These are phyloP conservation scores for Skeletonema potamos DNA, from an alignment of 108 stramenopile species.

Conservation along the genomic window DNA sequence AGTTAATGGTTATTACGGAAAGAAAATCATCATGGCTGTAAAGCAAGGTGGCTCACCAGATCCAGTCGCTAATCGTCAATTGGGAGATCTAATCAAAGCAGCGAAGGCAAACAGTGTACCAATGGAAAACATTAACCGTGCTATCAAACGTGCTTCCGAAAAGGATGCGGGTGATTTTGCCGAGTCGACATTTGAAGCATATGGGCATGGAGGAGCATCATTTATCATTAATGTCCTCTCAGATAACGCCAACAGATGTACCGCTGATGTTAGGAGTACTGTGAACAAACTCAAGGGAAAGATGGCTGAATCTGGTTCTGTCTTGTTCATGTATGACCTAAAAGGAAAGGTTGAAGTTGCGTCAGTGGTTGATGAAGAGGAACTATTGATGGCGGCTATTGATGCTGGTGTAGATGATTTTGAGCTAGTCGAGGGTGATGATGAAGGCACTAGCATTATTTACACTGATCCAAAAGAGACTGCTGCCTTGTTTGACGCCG, in stretches of 20 bases:
- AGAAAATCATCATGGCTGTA: conserved; percentile 91
- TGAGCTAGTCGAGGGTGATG: conserved; percentile 62
- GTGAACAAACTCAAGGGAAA: conserved; percentile 79
- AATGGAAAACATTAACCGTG: conserved; percentile 87
- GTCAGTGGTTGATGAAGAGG: conserved; percentile 64
- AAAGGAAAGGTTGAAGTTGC: conserved; percentile 79
- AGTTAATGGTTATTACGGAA: conserved; percentile 79
- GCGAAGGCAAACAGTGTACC: conserved; percentile 85
- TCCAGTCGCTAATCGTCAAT: conserved; percentile 71
- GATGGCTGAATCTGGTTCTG: conserved; percentile 84
- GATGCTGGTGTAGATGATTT: conserved; percentile 87
- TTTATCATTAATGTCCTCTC: conserved; percentile 82
- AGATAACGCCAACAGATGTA: conserved; percentile 86
- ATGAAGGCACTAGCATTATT: conserved; percentile 68
- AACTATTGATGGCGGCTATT: conserved; percentile 74
- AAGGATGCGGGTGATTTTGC: conserved; percentile 76
- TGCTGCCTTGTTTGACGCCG: conserved; percentile 69
- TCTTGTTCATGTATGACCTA: conserved; percentile 86
- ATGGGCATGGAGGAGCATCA: conserved; percentile 68
- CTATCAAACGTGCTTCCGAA: conserved; percentile 87
- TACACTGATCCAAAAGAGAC: conserved; percentile 83
- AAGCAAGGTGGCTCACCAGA: conserved; percentile 82
- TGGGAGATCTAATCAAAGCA: conserved; percentile 77
- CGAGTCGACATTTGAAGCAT: conserved; percentile 81
- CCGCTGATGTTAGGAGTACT: conserved; percentile 71